Evolutionary conservation across 192 early-diverging fungal genomes (phyloP).

Genomic region (Globomyces pollinis-pini): DNA sequence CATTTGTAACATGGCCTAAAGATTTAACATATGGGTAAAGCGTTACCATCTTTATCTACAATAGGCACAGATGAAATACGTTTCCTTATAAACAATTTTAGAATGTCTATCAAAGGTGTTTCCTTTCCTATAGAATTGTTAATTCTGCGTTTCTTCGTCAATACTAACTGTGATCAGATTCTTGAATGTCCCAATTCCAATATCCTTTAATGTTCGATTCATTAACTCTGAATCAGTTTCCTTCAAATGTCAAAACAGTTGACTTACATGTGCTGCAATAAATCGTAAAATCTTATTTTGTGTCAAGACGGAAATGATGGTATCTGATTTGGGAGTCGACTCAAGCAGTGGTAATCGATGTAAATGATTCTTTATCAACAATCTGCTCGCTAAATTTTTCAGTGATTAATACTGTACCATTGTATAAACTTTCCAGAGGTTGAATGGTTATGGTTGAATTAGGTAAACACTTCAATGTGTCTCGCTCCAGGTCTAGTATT

Average conservation of each 20-base stretch:
- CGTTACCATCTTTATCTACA: conserved; percentile 68
- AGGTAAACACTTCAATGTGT: conserved; percentile 17
- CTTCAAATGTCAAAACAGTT: neutral
- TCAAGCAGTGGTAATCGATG: conserved; percentile 89
- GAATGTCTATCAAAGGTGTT: conserved; percentile 78
- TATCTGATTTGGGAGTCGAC: conserved; percentile 63
- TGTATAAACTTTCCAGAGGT: neutral
- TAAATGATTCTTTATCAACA: conserved; percentile 72
- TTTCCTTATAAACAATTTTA: conserved; percentile 86
- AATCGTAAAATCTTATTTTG: conserved; percentile 82
- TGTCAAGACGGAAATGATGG: conserved; percentile 86
- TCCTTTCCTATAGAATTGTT: too few species aligned
- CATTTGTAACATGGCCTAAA: conserved; percentile 80
- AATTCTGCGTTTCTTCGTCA: too few species aligned
- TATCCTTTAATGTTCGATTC: conserved; percentile 51
- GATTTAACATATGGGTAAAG: neutral
- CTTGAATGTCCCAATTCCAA: conserved; percentile 82
- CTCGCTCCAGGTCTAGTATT: conserved; percentile 50
- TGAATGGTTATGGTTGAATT: neutral
- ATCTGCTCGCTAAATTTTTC: conserved; percentile 50
- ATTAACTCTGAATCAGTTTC: conserved; percentile 1
- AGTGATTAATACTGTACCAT: neutral
- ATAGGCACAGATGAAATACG: conserved; percentile 91
- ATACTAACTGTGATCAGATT: conserved; percentile 76
- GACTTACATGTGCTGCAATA: conserved; percentile 71